Base-by-base conservation (phyloP, 169 alveolate species). In the Plasmodium malariae region DNA sequence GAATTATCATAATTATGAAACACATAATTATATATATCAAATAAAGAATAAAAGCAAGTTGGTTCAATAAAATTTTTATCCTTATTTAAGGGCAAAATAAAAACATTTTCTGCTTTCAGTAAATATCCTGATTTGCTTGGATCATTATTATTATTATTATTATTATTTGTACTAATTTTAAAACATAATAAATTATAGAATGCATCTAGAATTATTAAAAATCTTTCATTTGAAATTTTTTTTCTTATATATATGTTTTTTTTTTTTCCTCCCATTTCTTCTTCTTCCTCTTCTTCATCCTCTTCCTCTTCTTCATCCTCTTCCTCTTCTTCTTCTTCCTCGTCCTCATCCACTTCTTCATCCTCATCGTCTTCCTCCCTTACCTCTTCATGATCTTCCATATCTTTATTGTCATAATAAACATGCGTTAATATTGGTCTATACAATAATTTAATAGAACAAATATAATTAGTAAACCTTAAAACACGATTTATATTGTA, bases 361-460 rank as follows among this genome's bases (percentile, higher is more conserved):
- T 62, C 59, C 12, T n/a, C n/a, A n/a, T n/a, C n/a, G n/a, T n/a
- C n/a, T n/a, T n/a, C n/a, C n/a, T n/a, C n/a, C n/a, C n/a, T n/a
- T n/a, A n/a, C n/a, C 32, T 12, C 32, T 26, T n/a, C 12, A 57
- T 3, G n/a, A n/a, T 68, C 65, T 26, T n/a, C 26, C 28, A 14
- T 24, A 11, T 11, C 6, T 3, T 72, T 51, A 32, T 73, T 73
- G 34, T 65, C 76, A 26, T 59, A 59, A 60, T 57, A 70, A 24
- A 86, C 92, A 32, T 86, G 87, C 19, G 87, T 86, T 62, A 86
- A 70, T 70, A 86, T 86, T 28, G 92, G 92, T 72, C 92, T 68
- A 70, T 86, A 86, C 26, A 86, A 40, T 49, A 86, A 21, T 54
- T 59, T 86, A 3, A 86, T 86, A 32, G 86, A 86, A 32, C 70